phyloP scores from a whole-genome alignment of 176 grass and related monocot genomes.

The Canna indica region DNA sequence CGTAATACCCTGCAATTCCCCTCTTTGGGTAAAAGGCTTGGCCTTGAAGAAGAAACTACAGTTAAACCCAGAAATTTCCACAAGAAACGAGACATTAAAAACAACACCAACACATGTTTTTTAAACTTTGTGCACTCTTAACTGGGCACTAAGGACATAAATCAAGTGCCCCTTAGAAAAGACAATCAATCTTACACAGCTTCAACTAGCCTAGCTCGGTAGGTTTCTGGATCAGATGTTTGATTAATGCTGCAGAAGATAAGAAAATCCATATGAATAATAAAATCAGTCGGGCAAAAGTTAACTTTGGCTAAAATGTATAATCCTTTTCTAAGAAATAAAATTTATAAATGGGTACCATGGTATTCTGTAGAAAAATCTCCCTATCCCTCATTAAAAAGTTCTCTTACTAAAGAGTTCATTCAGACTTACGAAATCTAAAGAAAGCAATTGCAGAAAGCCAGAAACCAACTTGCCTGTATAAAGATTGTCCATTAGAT shows the following conservation, averaged over 20 bases:
- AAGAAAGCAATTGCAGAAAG: not conserved
- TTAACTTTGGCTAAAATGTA: too few species aligned
- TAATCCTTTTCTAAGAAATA: not conserved
- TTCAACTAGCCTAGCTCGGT: constrained; percentile 51
- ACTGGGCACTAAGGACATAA: too few species aligned
- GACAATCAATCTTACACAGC: constrained; percentile 19
- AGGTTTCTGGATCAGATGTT: constrained; percentile 37
- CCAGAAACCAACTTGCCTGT: constrained; percentile 47
- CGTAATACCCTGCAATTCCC: too few species aligned
- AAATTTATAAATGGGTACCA: too few species aligned
- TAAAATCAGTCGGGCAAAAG: not conserved
- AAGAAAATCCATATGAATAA: not conserved
- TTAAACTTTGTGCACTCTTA: too few species aligned
- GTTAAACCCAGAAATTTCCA: too few species aligned
- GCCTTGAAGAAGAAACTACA: too few species aligned
- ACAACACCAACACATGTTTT: not conserved
- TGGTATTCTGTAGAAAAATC: too few species aligned
- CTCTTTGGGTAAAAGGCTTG: too few species aligned
- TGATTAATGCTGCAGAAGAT: constrained; percentile 50
- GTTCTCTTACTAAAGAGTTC: too few species aligned
- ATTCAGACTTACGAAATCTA: not conserved
- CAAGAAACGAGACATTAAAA: not conserved
- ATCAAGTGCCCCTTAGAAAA: not conserved
- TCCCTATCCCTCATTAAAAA: too few species aligned
- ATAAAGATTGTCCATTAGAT: constrained; percentile 50